Evolutionary conservation across 2,329 filamentous ascomycete genomes (phyloP), one percentile per base, ranked within the genome.

Genomic region (Pseudogymnoascus sp.): DNA sequence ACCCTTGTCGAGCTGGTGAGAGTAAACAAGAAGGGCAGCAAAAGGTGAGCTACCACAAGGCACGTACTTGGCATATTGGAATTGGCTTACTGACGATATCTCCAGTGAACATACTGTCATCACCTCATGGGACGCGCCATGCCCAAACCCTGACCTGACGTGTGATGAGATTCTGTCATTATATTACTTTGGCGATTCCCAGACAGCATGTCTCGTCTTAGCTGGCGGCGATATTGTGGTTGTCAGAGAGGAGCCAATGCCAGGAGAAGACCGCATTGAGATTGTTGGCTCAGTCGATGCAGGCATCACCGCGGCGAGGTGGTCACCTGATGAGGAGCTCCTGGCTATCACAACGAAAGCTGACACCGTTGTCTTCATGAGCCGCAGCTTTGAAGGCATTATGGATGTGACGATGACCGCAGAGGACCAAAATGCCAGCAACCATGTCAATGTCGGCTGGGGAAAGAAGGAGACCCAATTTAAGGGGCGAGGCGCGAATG

Each of bases 381-480:
- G 91, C 61, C 83, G 91, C 64, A 85, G 87, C 25, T 96, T 97
- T 66, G 93, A 97, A 67, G 87, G 87, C 62, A 85, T 96, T 41
- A 84, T 88, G 34, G 89, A 92, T 73, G 81, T 89, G 59, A 77
- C 80, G 34, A 85, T 97, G 73, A 84, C 82, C 0, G 72, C 78
- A 0, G 90, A 92, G 47, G 93, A 96, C 74, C 81, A 96, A 65
- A 88, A 88, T 67, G 84, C 85, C n/a, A 97, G 89, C 25, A 94
- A 88, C 72, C 92, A 97, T 77, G 94, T 97, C 62, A 95, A 91
- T 18, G 93, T 99, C 20, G 94, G 94, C 58, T 99, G 94, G 94
- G 94, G 94, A 63, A 97, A 97, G 78, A 91, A 89, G 71, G 94
- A 99, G 75, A 99, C 94, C 0, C 94, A 99, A 73, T 99, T 99